Evolutionary conservation across 192 early-diverging fungal genomes (phyloP), one percentile per base, ranked within the genome.

Genomic region (Polychytrium aggregatum): DNA sequence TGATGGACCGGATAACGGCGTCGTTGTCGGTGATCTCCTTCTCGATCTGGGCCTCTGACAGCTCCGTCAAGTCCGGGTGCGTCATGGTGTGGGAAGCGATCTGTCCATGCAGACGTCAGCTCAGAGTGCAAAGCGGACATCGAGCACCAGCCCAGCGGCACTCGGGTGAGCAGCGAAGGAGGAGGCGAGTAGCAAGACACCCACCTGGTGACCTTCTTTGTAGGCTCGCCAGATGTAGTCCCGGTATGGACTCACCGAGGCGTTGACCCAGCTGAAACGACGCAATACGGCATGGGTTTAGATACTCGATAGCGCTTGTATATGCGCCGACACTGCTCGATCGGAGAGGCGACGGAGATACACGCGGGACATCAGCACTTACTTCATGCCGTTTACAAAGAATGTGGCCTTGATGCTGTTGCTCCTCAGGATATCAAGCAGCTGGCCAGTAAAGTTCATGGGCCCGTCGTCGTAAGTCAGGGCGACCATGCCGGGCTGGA

Each of bases 391-490:
- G 44, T 79, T 75, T 37, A 74, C 57, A 56, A 82, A 82, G 54
- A 83, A 74, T 4, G 81, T 74, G 7, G 73, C 44, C 28, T 68
- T 72, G 37, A 74, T 44, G 8, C 64, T 64, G 21, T 71, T 37
- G 11, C 55, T 18, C 13, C 54, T 41, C 28, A 83, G 48, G 34
- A 59, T 65, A 25, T 71, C 59, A 18, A 74, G 57, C 34, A 83
- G 46, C 2, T 58, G 56, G 7, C 56, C 52, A 18, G 68, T 65
- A 17, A 59, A 63, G 8, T 49, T 50, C n/a, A 60, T 70, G 8
- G 79, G 79, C 3, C 80, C 80, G 62, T 82, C 80, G 58, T 82
- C 80, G 45, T 72, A 82, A 8, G 76, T 75, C 49, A 79, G 41
- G 11, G 53, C 53, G 21, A 38, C 13, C 18, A 28, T 13, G 6